Conservation (phyloP, 2,329 filamentous ascomycete genomes). For the Fusarium hostae region DNA sequence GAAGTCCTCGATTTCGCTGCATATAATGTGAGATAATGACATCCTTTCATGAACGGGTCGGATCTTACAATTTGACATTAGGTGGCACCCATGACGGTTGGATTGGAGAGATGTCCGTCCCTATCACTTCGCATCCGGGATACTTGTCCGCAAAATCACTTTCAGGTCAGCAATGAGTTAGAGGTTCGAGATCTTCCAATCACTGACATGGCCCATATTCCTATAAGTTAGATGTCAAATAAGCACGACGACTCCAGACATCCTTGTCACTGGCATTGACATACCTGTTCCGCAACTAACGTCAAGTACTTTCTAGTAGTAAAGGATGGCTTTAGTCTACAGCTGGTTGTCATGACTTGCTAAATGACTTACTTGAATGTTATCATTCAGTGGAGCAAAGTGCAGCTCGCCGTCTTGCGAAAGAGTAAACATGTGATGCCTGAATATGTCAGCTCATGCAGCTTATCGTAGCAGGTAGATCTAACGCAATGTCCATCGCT, state of each 20-base stretch:
- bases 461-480: accelerated
- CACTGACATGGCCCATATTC: constrained; percentile 36
- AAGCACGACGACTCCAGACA: background rate
- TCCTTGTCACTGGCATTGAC: background rate
- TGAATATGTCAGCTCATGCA: background rate
- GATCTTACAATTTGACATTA: constrained; percentile 29
- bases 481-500: constrained; percentile 21
- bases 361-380: background rate
- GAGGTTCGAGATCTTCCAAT: accelerated
- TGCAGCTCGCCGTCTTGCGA: constrained; percentile 11
- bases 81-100: constrained; percentile 34
- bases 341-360: accelerated
- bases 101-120: constrained; percentile 34
- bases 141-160: constrained; percentile 37
- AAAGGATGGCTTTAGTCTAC: background rate
- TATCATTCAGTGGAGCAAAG: background rate
- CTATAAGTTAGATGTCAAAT: background rate
- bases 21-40: background rate
- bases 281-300: constrained; percentile 25
- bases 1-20: constrained; percentile 34
- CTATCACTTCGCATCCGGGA: constrained; percentile 27
- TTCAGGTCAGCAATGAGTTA: background rate
- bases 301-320: constrained; percentile 12
- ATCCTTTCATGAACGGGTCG: accelerated
- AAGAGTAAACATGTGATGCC: constrained; percentile 21